Conservation (phyloP, 306 rosid genomes). For the Medicago truncatula region MtrunA17r5.0-ANR NC_053049.1:8658501-8659000, state of each 20-base stretch:
- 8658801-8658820: constrained; percentile 17
- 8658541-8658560: constrained; percentile 38
- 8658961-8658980: background rate
- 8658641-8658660: constrained; percentile 68
- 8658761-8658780: background rate
- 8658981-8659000: constrained; percentile 51
- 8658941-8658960: constrained; percentile 29
- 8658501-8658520: constrained; percentile 69
- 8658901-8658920: constrained; percentile 23
- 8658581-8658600: constrained; percentile 71
- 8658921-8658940: constrained; percentile 44
- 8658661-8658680: constrained; percentile 52
- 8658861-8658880: constrained; percentile 49
- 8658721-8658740: background rate
- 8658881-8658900: constrained; percentile 33
- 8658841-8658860: constrained; percentile 60
- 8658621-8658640: constrained; percentile 48
- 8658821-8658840: constrained; percentile 40
- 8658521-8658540: constrained; percentile 47
- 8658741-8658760: constrained; percentile 45
- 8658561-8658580: constrained; percentile 62
- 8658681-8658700: constrained; percentile 55
- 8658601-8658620: constrained; percentile 45
- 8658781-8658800: background rate
- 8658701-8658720: constrained; percentile 71